Base-by-base conservation (phyloP, 305 asterid genomes). In the Plantago lanceolata region DNA sequence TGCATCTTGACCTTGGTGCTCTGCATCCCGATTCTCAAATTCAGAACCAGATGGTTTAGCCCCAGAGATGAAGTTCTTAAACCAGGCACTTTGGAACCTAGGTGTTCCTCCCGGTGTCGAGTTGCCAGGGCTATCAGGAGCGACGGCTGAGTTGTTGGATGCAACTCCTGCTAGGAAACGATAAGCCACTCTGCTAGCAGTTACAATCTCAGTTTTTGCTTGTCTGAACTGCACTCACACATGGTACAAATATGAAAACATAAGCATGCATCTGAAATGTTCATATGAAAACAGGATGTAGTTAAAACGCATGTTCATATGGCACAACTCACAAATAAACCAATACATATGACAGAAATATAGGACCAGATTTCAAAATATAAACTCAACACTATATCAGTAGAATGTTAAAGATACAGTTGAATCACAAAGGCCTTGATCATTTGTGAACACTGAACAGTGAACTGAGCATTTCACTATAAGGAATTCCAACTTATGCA, bases 131-230 rank as follows among this genome's bases (percentile, higher is more conserved):
- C 89, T 81, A 6, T 82, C 85, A 0, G 95, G 81, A 48, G 81
- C 60, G 2, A 44, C 79, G n/a, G 31, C 20, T 6, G 88, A 68
- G 64, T 78, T 85, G 76, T 74, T 83, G 61, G 96, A 76, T 63
- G 88, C 84, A 68, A 82, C 87, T 62, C 96, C 96, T 29, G 81
- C 78, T 33, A 94, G 71, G 75, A 86, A 90, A 35, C 86, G 85
- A 63, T 86, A 94, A 0, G 96, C 95, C 65, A 90, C 99, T 69
- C 85, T 94, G 77, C 99, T 88, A 31, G 96, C 99, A 35, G 95
- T 61, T 56, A 84, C 95, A 19, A 94, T 86, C 85, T 88, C 99
- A 2, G 89, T 72, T 84, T 86, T 94, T 18, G 99, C 99, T 85
- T 94, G 99, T 74, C 89, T 86, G 50, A 87, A 81, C 99, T 90